phyloP scores from a whole-genome alignment of 1,284 basidiomycete species.

The Boletus sp. region DNA sequence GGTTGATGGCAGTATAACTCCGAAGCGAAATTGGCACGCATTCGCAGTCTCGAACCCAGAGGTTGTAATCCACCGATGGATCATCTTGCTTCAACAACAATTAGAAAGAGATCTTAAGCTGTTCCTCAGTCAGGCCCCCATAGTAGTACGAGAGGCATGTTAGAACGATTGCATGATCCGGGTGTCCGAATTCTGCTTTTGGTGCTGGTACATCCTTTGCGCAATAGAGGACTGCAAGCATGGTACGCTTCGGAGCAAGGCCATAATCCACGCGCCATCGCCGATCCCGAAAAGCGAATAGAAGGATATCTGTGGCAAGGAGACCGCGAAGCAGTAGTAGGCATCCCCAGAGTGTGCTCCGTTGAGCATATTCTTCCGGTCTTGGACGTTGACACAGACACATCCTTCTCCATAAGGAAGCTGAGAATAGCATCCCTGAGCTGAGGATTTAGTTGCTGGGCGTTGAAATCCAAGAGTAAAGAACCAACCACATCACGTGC shows the following conservation, averaged over 20 bases:
- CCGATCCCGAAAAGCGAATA: slow-evolving; percentile 43
- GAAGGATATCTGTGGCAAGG: slow-evolving; percentile 45
- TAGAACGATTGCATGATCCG: slow-evolving; percentile 50
- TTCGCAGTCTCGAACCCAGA: slow-evolving; percentile 40
- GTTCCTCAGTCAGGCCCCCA: slow-evolving; percentile 43
- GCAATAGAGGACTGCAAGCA: slow-evolving; percentile 54
- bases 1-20: slow-evolving; percentile 44
- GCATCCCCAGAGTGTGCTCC: slow-evolving; percentile 33
- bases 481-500: slow-evolving; percentile 34
- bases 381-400: neutral
- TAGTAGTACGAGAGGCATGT: slow-evolving; percentile 58
- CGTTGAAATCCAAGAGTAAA: slow-evolving; percentile 21
- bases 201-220: slow-evolving; percentile 54
- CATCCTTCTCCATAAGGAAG: slow-evolving; percentile 24
- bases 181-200: slow-evolving; percentile 56
- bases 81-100: slow-evolving; percentile 48
- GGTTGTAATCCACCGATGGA: slow-evolving; percentile 45
- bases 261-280: slow-evolving; percentile 58
- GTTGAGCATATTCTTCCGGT: slow-evolving; percentile 15
- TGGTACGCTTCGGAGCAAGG: slow-evolving; percentile 45
- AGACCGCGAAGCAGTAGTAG: slow-evolving; percentile 51
- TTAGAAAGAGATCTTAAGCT: slow-evolving; percentile 45
- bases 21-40: slow-evolving; percentile 29
- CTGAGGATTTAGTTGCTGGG: slow-evolving; percentile 21
- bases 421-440: slow-evolving; percentile 21